phyloP scores from a whole-genome alignment of 768 basidiomycete genomes.

The Dictyophora rubrovolvata region DNA sequence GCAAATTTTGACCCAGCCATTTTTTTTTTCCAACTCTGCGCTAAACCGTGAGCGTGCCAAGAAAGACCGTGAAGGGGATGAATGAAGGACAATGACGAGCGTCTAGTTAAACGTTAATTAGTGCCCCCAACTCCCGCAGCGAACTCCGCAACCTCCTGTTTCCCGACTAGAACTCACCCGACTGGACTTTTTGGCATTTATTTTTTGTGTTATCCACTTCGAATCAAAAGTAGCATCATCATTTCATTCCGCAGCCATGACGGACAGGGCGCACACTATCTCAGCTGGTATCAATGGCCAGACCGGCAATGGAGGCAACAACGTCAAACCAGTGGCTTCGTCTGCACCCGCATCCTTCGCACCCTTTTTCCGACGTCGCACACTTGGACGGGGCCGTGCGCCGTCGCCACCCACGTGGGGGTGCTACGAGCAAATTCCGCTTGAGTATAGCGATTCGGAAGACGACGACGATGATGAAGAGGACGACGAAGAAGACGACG shows the following conservation, averaged over 20 bases:
- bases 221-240: too few relatives aligned
- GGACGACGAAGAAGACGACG: conserved; percentile 22
- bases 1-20: conserved; percentile 95
- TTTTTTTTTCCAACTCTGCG: too few relatives aligned
- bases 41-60: too few relatives aligned
- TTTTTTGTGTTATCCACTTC: too few relatives aligned
- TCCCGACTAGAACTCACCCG: background rate
- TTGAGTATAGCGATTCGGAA: conserved; percentile 30
- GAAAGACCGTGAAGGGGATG: too few relatives aligned
- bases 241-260: too few relatives aligned
- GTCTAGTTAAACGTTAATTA: conserved; percentile 2
- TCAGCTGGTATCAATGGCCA: too few relatives aligned
- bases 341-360: conserved; percentile 7
- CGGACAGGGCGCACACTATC: too few relatives aligned
- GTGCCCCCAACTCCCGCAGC: background rate
- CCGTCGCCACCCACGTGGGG: conserved; percentile 82
- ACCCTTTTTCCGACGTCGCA: conserved; percentile 7
- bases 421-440: conserved; percentile 83
- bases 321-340: conserved; percentile 1
- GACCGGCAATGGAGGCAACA: background rate
- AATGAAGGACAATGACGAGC: too few relatives aligned
- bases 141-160: background rate
- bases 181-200: too few relatives aligned
- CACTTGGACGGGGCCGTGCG: conserved; percentile 42
- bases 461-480: conserved; percentile 42